These are phyloP conservation scores for Termitomyces sp. DNA, from an alignment of 768 basidiomycete species.

Conservation along the genomic window DNA sequence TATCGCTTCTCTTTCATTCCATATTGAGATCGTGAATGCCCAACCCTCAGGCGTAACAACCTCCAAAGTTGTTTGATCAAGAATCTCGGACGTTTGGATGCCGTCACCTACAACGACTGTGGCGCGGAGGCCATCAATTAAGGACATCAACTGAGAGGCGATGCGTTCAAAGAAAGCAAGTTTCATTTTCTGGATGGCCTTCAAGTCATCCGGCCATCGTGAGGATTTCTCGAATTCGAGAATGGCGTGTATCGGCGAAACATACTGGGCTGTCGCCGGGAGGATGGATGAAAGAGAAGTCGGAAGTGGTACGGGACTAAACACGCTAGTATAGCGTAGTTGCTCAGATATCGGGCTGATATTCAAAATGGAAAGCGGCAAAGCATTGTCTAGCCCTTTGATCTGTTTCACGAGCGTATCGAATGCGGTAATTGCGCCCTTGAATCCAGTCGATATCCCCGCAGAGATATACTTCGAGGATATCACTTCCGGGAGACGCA, in stretches of 20 bases:
- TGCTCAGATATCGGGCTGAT: slow-evolving; percentile 68
- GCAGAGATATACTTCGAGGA: slow-evolving; percentile 35
- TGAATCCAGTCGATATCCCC: slow-evolving; percentile 52
- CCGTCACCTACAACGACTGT: slow-evolving; percentile 54
- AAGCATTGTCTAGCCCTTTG: slow-evolving; percentile 62
- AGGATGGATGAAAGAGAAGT: slow-evolving; percentile 41
- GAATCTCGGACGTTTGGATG: slow-evolving; percentile 41
- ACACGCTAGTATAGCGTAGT: slow-evolving; percentile 79
- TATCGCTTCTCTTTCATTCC: slow-evolving; percentile 80
- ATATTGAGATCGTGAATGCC: slow-evolving; percentile 81
- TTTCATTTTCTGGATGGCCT: slow-evolving; percentile 91
- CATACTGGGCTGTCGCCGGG: slow-evolving; percentile 56
- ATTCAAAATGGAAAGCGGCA: slow-evolving; percentile 75
- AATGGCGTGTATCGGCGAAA: slow-evolving; percentile 66
- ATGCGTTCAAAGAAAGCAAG: slow-evolving; percentile 86
- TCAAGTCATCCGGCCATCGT: slow-evolving; percentile 92
- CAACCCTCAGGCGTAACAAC: slow-evolving; percentile 77
- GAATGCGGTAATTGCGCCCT: slow-evolving; percentile 71
- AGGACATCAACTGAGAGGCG: slow-evolving; percentile 55
- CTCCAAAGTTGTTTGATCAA: slow-evolving; percentile 71
- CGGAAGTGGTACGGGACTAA: slow-evolving; percentile 72
- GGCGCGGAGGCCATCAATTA: slow-evolving; percentile 46
- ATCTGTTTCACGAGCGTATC: slow-evolving; percentile 72
- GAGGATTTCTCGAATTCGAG: slow-evolving; percentile 91
- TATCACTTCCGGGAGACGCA: slow-evolving; percentile 54